Conservation (phyloP, 495 filamentous ascomycete species). For the Talaromyces adpressus region DNA sequence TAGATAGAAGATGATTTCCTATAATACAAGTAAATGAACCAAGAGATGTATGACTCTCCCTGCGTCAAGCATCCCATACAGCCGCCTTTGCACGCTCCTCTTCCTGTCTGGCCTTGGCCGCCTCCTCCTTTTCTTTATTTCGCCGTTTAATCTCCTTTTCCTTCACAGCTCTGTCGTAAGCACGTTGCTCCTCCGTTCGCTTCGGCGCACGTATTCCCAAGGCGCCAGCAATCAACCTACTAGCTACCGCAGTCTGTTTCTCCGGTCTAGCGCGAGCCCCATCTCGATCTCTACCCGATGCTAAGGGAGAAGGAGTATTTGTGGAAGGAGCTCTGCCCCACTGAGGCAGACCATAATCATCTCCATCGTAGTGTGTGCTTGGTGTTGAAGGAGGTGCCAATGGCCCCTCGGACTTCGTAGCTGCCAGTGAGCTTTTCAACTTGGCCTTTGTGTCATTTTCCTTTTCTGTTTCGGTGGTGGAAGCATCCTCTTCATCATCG, state of each 20-base stretch:
- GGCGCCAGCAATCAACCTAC: slow-evolving; percentile 82
- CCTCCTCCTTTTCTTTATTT: slow-evolving; percentile 64
- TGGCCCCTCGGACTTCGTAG: slow-evolving; percentile 33
- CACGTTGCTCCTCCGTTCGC: slow-evolving; percentile 78
- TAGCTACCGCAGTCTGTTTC: slow-evolving; percentile 87
- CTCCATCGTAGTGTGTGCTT: slow-evolving; percentile 26
- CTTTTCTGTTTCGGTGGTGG: slow-evolving; percentile 28
- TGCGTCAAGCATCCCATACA: slow-evolving; percentile 71
- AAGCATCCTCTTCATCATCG: slow-evolving; percentile 13
- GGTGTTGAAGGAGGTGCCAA: slow-evolving; percentile 56
- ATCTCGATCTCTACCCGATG: neutral
- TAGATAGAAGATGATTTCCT: slow-evolving; percentile 11
- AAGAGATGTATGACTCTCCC: neutral
- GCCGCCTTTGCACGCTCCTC: slow-evolving; percentile 63
- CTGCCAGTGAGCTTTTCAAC: slow-evolving; percentile 20
- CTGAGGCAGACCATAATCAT: neutral
- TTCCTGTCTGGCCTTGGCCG: slow-evolving; percentile 56
- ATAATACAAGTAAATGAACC: slow-evolving; percentile 7
- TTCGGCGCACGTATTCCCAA: slow-evolving; percentile 75
- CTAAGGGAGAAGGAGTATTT: slow-evolving; percentile 14
- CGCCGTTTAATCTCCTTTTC: slow-evolving; percentile 77
- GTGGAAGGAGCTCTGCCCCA: slow-evolving; percentile 2
- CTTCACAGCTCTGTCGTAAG: slow-evolving; percentile 76
- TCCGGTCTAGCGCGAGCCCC: slow-evolving; percentile 52
- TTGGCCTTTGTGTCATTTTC: slow-evolving; percentile 12